phyloP scores from a whole-genome alignment of 176 grass and related monocot genomes.

The Rhynchospora pubera region DNA sequence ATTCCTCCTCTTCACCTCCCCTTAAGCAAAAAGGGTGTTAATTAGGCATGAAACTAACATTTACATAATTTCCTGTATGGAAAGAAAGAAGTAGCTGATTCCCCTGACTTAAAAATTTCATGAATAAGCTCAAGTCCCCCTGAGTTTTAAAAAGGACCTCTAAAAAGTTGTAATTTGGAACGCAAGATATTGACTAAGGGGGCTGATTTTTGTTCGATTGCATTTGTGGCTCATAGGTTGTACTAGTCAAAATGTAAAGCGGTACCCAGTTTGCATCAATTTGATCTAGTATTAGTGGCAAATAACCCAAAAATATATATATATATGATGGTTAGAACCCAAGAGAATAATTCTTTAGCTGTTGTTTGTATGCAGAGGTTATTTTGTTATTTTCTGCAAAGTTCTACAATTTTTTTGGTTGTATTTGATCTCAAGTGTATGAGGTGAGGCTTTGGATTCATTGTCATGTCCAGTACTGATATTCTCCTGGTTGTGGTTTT shows the following conservation, averaged over 20 bases:
- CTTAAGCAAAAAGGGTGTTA: too few species aligned
- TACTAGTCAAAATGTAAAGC: not conserved
- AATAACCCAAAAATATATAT: not conserved
- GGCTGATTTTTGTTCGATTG: not conserved
- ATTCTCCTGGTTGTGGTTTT: conserved; percentile 2
- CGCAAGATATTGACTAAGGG: not conserved
- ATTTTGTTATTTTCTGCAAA: not conserved
- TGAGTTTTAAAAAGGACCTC: too few species aligned
- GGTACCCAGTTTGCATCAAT: not conserved
- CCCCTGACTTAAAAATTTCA: not conserved
- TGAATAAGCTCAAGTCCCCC: too few species aligned
- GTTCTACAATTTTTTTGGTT: not conserved
- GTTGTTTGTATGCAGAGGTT: not conserved
- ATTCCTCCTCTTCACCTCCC: too few species aligned
- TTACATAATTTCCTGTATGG: not conserved
- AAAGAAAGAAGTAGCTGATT: not conserved
- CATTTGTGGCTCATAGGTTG: not conserved
- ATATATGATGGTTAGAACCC: not conserved
- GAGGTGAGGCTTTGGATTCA: not conserved
- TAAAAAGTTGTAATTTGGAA: not conserved
- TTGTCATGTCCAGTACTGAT: not conserved
- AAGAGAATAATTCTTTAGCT: not conserved
- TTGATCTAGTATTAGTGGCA: not conserved
- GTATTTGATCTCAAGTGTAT: not conserved
- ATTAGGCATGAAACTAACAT: conserved; percentile 18